Conservation (phyloP, 2,329 filamentous ascomycete species). For the Pseudogymnoascus sp. region DNA sequence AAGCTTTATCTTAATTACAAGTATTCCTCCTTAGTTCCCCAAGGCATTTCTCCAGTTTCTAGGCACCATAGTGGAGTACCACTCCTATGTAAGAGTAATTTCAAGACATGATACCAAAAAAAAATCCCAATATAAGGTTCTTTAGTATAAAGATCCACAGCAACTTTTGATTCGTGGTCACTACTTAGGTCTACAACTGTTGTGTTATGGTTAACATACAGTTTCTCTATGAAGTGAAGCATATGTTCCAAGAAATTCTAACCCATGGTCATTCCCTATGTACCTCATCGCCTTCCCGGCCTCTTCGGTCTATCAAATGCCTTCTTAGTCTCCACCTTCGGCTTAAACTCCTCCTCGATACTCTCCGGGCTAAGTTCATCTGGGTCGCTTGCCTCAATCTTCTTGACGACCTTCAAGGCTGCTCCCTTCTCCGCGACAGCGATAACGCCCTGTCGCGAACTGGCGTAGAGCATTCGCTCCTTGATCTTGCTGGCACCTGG, state of each 20-base stretch:
- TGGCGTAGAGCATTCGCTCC: constrained; percentile 77
- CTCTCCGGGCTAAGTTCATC: constrained; percentile 61
- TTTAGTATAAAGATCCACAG: neutral
- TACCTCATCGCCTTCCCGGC: constrained; percentile 46
- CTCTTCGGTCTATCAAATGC: constrained; percentile 73
- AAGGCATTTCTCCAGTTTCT: neutral
- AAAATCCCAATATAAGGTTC: neutral
- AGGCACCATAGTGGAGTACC: neutral
- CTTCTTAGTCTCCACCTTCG: constrained; percentile 57
- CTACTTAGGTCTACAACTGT: neutral
- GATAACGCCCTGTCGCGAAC: constrained; percentile 61
- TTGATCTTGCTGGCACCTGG: constrained; percentile 68
- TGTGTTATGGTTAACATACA: neutral
- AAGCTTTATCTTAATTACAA: neutral
- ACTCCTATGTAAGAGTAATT: neutral
- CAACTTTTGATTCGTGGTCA: neutral
- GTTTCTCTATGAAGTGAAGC: neutral
- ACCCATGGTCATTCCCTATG: neutral
- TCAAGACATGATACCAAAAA: neutral
- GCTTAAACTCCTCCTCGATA: constrained; percentile 61
- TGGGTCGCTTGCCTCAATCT: constrained; percentile 60
- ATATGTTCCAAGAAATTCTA: neutral
- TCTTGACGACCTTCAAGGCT: constrained; percentile 61
- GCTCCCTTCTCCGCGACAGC: constrained; percentile 58
- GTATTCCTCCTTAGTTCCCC: neutral